These are phyloP conservation scores for Sporisorium iseilematis-ciliati DNA, from an alignment of 1,284 basidiomycete genomes.

Conservation along the genomic window DNA sequence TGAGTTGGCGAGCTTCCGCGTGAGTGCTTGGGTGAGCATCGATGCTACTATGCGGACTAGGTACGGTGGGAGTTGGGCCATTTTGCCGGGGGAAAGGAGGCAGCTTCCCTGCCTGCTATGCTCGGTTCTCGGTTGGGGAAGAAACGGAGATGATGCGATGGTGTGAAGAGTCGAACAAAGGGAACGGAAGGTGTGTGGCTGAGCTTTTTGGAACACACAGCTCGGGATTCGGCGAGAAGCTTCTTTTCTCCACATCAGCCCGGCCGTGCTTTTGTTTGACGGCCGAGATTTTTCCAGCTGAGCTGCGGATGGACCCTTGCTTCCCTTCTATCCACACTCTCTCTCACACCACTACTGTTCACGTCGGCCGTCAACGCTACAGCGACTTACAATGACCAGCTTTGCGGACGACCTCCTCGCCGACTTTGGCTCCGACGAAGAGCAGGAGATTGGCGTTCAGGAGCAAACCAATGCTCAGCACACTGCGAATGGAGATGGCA, in stretches of 20 bases:
- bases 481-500: slow-evolving; percentile 51
- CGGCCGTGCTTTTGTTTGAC: background rate
- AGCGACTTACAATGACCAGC: slow-evolving; percentile 59
- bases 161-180: background rate
- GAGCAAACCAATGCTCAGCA: slow-evolving; percentile 66
- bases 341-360: background rate
- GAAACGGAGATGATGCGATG: background rate
- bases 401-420: slow-evolving; percentile 88
- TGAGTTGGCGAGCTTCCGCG: slow-evolving; percentile 51
- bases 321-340: slow-evolving; percentile 3
- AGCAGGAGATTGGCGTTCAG: slow-evolving; percentile 68
- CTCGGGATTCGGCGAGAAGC: slow-evolving; percentile 21
- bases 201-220: slow-evolving; percentile 23
- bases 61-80: slow-evolving; percentile 58
- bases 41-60: slow-evolving; percentile 55
- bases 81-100: background rate
- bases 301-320: slow-evolving; percentile 16
- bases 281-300: slow-evolving; percentile 14
- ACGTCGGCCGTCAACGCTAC: background rate
- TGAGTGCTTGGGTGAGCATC: slow-evolving; percentile 54
- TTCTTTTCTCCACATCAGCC: slow-evolving; percentile 24
- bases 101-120: background rate
- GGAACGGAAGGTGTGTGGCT: slow-evolving; percentile 10
- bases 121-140: background rate
- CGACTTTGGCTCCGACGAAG: slow-evolving; percentile 76